phyloP scores from a whole-genome alignment of 2,329 filamentous ascomycete genomes.

The Mollisia scopiformis region DNA sequence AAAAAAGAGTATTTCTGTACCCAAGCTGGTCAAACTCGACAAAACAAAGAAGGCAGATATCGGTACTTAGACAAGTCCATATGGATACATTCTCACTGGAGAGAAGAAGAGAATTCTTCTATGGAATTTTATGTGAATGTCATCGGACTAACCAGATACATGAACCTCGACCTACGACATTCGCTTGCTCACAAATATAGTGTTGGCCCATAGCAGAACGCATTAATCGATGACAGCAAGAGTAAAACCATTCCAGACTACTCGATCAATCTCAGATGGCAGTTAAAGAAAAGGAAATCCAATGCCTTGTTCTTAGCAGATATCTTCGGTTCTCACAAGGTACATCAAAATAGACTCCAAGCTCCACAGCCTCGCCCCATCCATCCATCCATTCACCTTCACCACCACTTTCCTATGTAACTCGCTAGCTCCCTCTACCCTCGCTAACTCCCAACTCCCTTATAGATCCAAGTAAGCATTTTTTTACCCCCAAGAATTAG shows the following conservation, averaged over 20 bases:
- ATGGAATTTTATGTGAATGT: not conserved
- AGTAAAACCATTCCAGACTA: conserved; percentile 63
- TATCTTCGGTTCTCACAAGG: conserved; percentile 62
- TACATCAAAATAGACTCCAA: conserved; percentile 67
- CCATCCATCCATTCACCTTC: too few species aligned
- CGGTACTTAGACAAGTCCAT: too few species aligned
- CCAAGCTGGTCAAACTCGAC: too few species aligned
- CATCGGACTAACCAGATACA: not conserved
- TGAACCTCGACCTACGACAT: not conserved
- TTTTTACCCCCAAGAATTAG: too few species aligned
- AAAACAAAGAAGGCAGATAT: too few species aligned
- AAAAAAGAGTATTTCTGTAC: too few species aligned
- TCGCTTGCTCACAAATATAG: not conserved
- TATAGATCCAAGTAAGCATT: too few species aligned
- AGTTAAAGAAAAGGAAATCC: conserved; percentile 64
- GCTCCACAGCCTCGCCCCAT: conserved; percentile 56
- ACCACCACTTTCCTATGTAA: too few species aligned
- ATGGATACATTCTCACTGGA: not conserved
- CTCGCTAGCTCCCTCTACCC: too few species aligned
- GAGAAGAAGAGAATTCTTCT: not conserved
- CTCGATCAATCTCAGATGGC: conserved; percentile 65
- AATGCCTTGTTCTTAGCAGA: conserved; percentile 69
- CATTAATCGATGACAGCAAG: conserved; percentile 60
- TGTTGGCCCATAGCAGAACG: conserved; percentile 48
- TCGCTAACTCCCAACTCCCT: too few species aligned